Evolutionary conservation across 345 rosid genomes (phyloP).

Genomic region (Draba incana): DNA sequence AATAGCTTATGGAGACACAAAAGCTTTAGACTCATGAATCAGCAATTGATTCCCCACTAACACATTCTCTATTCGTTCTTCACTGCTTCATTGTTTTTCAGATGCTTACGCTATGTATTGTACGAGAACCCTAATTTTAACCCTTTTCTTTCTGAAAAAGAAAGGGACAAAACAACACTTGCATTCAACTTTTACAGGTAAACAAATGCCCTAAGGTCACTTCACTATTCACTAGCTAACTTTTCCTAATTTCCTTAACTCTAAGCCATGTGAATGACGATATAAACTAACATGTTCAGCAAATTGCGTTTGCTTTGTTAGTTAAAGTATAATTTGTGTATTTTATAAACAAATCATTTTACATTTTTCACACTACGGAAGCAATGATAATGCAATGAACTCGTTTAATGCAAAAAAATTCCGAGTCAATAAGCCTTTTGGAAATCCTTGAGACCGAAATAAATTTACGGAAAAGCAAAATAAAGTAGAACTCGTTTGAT

Average conservation of each 20-base stretch:
- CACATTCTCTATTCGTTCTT: constrained; percentile 24
- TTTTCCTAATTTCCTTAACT: constrained; percentile 37
- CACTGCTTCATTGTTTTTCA: constrained; percentile 36
- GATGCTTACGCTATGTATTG: constrained; percentile 37
- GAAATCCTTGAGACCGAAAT: not conserved
- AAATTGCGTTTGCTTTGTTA: constrained; percentile 6
- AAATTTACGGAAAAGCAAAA: not conserved
- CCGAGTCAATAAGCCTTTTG: not conserved
- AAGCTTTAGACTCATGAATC: constrained; percentile 33
- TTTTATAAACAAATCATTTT: not conserved
- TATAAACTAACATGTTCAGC: not conserved
- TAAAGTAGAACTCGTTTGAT: not conserved
- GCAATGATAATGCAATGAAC: not conserved
- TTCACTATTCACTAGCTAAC: constrained; percentile 30
- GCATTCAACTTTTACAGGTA: constrained; percentile 39
- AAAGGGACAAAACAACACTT: constrained; percentile 40
- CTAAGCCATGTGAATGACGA: constrained; percentile 37
- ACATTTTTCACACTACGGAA: not conserved
- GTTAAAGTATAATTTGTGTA: not conserved
- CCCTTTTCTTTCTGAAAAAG: constrained; percentile 31
- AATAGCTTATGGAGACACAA: constrained; percentile 41
- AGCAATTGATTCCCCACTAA: constrained; percentile 47
- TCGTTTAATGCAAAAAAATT: not conserved
- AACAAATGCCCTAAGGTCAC: constrained; percentile 32
- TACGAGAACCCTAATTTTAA: constrained; percentile 32